Conservation (phyloP, 1,284 basidiomycete species). For the Apiotrichum sp. region DNA sequence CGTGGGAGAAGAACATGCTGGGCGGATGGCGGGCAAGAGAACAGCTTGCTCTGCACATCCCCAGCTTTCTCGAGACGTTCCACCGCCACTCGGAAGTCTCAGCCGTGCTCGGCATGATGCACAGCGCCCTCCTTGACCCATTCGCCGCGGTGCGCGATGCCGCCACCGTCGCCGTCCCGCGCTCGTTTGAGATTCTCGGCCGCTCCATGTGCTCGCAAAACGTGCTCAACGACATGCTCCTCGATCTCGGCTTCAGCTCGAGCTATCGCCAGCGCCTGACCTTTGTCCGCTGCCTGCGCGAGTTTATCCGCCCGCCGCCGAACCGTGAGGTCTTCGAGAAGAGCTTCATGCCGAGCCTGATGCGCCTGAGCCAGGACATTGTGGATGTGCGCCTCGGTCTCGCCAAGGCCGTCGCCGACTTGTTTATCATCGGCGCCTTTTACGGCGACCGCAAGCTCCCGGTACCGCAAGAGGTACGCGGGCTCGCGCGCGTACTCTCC, state of each 20-base stretch:
- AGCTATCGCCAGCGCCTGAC: constrained; percentile 68
- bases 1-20: constrained; percentile 60
- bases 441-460: constrained; percentile 25
- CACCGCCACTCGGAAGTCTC: constrained; percentile 24
- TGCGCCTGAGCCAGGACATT: constrained; percentile 61
- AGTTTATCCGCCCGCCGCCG: constrained; percentile 52
- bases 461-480: constrained; percentile 25
- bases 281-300: constrained; percentile 68
- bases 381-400: constrained; percentile 82
- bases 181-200: constrained; percentile 53
- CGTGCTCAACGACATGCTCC: constrained; percentile 53
- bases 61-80: constrained; percentile 49
- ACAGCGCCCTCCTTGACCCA: constrained; percentile 64
- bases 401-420: constrained; percentile 50
- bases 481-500: constrained; percentile 23
- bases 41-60: constrained; percentile 57
- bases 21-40: constrained; percentile 82
- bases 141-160: constrained; percentile 79
- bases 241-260: constrained; percentile 54
- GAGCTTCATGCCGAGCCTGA: constrained; percentile 58
- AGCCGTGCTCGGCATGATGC: constrained; percentile 53
- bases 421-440: constrained; percentile 38
- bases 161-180: constrained; percentile 56
- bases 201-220: constrained; percentile 41
- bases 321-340: constrained; percentile 52